A percentile compares a stretch with the other conserved stretches of the same genome.
Evolutionary conservation across 2,329 filamentous ascomycete genomes (phyloP).

Genomic region (Septoria linicola): DNA sequence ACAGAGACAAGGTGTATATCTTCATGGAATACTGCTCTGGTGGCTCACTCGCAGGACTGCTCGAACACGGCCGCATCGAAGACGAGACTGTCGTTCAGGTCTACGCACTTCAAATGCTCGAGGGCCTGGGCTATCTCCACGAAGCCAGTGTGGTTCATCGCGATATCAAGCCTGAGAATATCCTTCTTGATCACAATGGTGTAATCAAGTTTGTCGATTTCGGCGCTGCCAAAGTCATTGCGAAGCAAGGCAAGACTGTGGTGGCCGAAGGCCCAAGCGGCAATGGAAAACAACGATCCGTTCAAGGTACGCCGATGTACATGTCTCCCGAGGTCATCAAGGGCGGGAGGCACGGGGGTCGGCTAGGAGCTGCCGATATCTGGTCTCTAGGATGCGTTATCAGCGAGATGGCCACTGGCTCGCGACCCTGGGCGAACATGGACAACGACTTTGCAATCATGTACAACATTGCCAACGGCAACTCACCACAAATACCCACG

Average conservation of each 20-base stretch:
- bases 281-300: conserved; percentile 62
- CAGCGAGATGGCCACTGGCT: conserved; percentile 93
- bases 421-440: conserved; percentile 88
- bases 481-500: conserved; percentile 80
- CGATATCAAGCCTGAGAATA: conserved; percentile 97
- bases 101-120: conserved; percentile 88
- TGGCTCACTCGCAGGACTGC: conserved; percentile 80
- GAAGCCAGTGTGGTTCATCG: conserved; percentile 89
- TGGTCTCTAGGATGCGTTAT: conserved; percentile 98
- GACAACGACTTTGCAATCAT: conserved; percentile 99
- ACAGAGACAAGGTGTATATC: conserved; percentile 98
- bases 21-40: conserved; percentile 99
- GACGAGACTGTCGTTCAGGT: conserved; percentile 98
- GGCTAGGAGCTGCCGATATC: conserved; percentile 85
- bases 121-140: conserved; percentile 91
- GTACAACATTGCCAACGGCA: conserved; percentile 99
- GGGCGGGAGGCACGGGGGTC: conserved; percentile 74
- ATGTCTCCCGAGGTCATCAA: conserved; percentile 99
- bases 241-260: conserved; percentile 85
- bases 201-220: conserved; percentile 99
- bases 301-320: conserved; percentile 99
- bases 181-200: conserved; percentile 93
- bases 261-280: conserved; percentile 52
- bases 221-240: conserved; percentile 94
- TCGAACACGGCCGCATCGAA: conserved; percentile 95